These are phyloP conservation scores for Pseudopithomyces chartarum DNA, from an alignment of 2,329 filamentous ascomycete species.

Conservation along the genomic window DNA sequence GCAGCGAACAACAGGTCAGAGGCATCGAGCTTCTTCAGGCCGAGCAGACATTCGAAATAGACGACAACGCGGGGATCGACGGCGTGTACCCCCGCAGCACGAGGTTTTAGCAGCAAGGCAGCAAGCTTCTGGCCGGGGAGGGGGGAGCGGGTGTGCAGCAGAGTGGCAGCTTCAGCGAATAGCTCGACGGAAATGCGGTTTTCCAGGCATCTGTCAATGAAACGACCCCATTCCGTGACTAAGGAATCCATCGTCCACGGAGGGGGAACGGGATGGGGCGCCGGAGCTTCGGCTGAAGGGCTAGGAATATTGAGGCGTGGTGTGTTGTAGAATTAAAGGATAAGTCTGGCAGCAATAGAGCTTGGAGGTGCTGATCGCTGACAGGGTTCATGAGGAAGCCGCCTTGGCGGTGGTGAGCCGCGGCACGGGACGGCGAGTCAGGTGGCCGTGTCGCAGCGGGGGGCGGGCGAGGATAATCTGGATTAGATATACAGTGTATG, in stretches of 20 bases:
- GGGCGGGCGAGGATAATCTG: neutral
- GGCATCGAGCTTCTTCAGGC: constrained; percentile 38
- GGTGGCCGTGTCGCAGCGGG: neutral
- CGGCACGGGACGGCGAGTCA: neutral
- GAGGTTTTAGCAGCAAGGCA: constrained; percentile 40
- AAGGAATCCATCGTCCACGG: constrained; percentile 42
- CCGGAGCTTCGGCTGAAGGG: constrained; percentile 18
- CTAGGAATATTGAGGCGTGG: constrained; percentile 25
- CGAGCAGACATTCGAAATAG: constrained; percentile 42
- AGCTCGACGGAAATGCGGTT: constrained; percentile 35
- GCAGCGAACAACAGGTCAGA: constrained; percentile 40
- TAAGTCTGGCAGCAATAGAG: constrained; percentile 13
- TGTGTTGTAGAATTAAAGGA: constrained; percentile 19
- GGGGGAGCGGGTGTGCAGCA: constrained; percentile 40
- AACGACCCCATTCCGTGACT: constrained; percentile 38
- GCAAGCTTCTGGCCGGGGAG: constrained; percentile 43
- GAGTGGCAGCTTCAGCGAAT: constrained; percentile 38
- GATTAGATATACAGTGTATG: neutral
- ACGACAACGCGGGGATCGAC: constrained; percentile 42
- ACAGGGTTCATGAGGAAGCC: neutral
- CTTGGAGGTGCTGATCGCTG: constrained; percentile 16
- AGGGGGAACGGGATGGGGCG: constrained; percentile 16
- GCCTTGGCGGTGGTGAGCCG: neutral
- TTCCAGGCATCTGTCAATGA: constrained; percentile 43
- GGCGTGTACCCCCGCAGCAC: constrained; percentile 26